phyloP scores from a whole-genome alignment of 2,329 filamentous ascomycete species.

The Aspergillus persii region DNA sequence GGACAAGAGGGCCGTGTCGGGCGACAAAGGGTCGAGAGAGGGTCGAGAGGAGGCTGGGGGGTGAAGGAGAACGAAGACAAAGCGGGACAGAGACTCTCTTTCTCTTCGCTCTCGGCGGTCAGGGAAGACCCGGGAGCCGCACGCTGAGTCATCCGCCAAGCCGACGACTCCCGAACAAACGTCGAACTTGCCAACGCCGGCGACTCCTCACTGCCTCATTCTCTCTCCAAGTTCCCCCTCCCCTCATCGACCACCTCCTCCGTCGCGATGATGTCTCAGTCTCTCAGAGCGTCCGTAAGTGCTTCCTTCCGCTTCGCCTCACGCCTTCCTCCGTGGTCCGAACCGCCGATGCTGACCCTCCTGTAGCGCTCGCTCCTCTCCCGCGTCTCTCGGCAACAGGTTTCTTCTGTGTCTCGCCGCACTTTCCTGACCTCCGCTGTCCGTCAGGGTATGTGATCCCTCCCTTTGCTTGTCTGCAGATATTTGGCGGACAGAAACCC shows the following conservation, averaged over 20 bases:
- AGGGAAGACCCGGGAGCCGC: conserved; percentile 16
- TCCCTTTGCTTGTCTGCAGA: neutral
- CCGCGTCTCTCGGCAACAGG: conserved; percentile 59
- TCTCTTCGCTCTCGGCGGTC: neutral
- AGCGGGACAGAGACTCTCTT: neutral
- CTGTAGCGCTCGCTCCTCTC: conserved; percentile 59
- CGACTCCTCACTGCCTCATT: neutral
- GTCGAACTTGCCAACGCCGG: neutral
- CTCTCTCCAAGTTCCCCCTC: conserved; percentile 20
- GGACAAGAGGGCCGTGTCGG: conserved; percentile 28
- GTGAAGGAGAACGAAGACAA: conserved; percentile 12
- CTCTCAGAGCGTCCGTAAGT: conserved; percentile 61
- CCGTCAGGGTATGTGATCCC: conserved; percentile 57
- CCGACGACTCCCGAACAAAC: conserved; percentile 26
- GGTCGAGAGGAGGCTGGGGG: conserved; percentile 15
- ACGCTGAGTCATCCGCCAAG: conserved; percentile 30
- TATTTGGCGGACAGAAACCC: neutral
- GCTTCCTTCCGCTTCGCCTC: neutral
- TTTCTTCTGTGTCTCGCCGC: conserved; percentile 55
- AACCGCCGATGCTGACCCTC: conserved; percentile 8
- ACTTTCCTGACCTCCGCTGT: conserved; percentile 63
- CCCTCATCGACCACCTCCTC: conserved; percentile 28
- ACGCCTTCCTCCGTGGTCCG: neutral
- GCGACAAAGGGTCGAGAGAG: conserved; percentile 12
- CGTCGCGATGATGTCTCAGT: conserved; percentile 58